These are phyloP conservation scores for Davidsoniella neocaledoniae DNA, from an alignment of 2,329 filamentous ascomycete species.

Conservation along the genomic window DNA sequence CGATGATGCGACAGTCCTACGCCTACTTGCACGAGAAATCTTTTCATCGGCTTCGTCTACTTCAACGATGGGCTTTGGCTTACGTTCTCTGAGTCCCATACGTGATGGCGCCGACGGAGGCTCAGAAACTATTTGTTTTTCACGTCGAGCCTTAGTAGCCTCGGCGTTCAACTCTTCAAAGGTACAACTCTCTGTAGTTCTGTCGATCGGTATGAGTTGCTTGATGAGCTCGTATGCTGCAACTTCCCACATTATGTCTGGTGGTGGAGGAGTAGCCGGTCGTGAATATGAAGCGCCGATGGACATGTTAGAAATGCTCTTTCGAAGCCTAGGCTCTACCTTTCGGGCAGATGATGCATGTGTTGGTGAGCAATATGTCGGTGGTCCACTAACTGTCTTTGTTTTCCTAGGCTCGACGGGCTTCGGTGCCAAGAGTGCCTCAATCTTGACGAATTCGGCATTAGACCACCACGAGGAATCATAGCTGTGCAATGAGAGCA, in stretches of 20 bases:
- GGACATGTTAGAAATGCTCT: conserved; percentile 35
- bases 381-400: conserved; percentile 34
- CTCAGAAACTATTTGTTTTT: conserved; percentile 38
- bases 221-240: conserved; percentile 74
- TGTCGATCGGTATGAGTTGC: conserved; percentile 58
- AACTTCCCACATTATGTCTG: conserved; percentile 70
- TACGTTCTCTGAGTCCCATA: conserved; percentile 60
- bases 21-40: conserved; percentile 27
- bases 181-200: conserved; percentile 59
- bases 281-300: conserved; percentile 25
- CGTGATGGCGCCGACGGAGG: conserved; percentile 25
- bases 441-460: conserved; percentile 50
- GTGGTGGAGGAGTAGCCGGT: conserved; percentile 49
- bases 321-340: conserved; percentile 47
- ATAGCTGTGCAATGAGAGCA: conserved; percentile 29
- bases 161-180: conserved; percentile 64
- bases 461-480: conserved; percentile 57
- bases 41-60: conserved; percentile 28
- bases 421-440: conserved; percentile 37
- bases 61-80: conserved; percentile 36
- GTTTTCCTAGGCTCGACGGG: conserved; percentile 34
- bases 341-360: conserved; percentile 75
- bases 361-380: conserved; percentile 75
- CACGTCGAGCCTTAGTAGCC: conserved; percentile 43
- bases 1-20: conserved; percentile 38